Base-by-base conservation (phyloP, 169 alveolate species). In the Theileria luwenshuni region DNA sequence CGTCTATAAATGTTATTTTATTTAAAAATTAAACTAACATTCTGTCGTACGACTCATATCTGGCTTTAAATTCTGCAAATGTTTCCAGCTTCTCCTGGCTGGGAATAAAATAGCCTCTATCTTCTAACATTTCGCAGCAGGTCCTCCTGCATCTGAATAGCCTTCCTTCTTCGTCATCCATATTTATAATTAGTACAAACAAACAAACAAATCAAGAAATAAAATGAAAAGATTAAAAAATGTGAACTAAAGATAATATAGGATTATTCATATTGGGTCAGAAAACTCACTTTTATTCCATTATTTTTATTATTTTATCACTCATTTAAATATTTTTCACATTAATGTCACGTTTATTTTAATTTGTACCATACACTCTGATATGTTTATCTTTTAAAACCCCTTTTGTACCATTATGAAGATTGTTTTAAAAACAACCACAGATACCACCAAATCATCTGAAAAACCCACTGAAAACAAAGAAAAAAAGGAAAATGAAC, bases 61-160 rank as follows among this genome's bases (percentile, higher is more conserved):
- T 56, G 65, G 92, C 94, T 74, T 90, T 87, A 73, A 94, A 94
- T 48, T 92, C 92, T 30, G 93, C 71, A 76, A 89, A 91, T 35
- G 90, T 88, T 60, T 92, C 96, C 70, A 86, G 84, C 23, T 76
- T 92, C 60, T 92, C 95, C 70, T 91, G 87, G 73, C 85, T 77
- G 2, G 97, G 89, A 28, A 94, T 91, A 27, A 93, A 63, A 74
- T 94, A 94, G 41, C 97, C 97, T 43, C 98, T 74, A 74, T 94
- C 98, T 72, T 94, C 94, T 32, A 94, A 92, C 95, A 94, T 94
- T 74, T 94, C 97, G 65, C 93, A 92, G 75, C 94, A 88, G 15
- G 98, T 94, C 69, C 92, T 84, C 58, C 98, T 84, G 43, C 94
- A 92, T 49, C 97, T 87, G 69, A 89, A 94, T 43, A 94, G 83